Base-by-base conservation (phyloP, 2,329 filamentous ascomycete genomes). In the Fusarium napiforme region DNA sequence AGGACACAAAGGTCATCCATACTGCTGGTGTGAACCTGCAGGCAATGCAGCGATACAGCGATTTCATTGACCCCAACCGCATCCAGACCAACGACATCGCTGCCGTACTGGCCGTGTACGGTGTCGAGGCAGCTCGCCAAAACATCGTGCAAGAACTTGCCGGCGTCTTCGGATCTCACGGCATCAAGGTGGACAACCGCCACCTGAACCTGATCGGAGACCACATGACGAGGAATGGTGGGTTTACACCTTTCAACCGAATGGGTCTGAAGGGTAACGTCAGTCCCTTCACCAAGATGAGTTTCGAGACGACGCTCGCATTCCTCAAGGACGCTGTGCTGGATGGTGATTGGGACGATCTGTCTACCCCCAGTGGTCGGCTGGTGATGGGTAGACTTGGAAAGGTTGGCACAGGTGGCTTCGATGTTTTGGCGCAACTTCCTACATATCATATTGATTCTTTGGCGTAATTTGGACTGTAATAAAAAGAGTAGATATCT, bases 271-370 rank as follows among this genome's bases (percentile, higher is more conserved):
- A 91, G 79, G 91, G 93, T 73, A 95, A 94, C 78, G 92, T 96
- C 34, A 95, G 92, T 75, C 95, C 96, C 0, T 96, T 99, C 77
- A 96, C 96, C 84, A 98, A 98, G 88, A 98, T 98, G 96, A 97
- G 94, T 82, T 99, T 98, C 84, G 96, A 99, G 88, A 99, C 96
- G 8, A 99, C 96, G 5, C 89, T 98, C 43, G 92, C 93, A 2
- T 98, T 98, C 86, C 87, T 99, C 78, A 95, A 93, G 82, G 96
- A 98, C 80, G 95, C 96, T 3, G 92, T 98, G 32, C 85, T 97
- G 65, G 94, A 97, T 79, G 92, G 93, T 56, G 96, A 98, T 82
- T 94, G 91, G 87, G 96, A 99, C 82, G 93, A 96, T 78, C 85
- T 99, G 69, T 90, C 88, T 67, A 95, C 93, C 68, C 96, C 97